A percentile compares a stretch with the other conserved stretches of the same genome.
Evolutionary conservation across 2,329 filamentous ascomycete species (phyloP).

Genomic region (Arthroderma sp.): DNA sequence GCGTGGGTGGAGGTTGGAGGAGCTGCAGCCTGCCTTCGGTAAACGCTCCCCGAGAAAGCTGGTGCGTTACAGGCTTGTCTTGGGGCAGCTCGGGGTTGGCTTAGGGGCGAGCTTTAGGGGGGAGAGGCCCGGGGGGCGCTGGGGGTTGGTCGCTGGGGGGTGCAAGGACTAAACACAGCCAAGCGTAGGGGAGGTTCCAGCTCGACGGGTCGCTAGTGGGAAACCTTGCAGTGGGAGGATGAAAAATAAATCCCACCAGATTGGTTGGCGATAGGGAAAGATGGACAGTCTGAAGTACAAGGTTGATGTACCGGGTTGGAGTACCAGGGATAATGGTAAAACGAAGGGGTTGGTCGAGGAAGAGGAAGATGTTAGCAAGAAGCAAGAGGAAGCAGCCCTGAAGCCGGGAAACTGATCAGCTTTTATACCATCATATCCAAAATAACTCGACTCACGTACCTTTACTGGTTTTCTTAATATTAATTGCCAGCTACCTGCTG

Average conservation of each 20-base stretch:
- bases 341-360: too few species aligned
- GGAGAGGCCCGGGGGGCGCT: too few species aligned
- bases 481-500: background rate
- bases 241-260: background rate
- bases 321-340: background rate
- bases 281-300: too few species aligned
- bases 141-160: background rate
- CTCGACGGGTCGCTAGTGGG: slow-evolving; percentile 3
- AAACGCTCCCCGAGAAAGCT: background rate
- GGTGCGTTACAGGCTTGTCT: background rate
- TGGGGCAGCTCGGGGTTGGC: background rate
- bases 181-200: background rate
- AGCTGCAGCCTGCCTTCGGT: background rate
- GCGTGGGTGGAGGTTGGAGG: too few species aligned
- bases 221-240: background rate
- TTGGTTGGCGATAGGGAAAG: background rate
- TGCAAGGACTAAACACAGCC: background rate
- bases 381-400: background rate
- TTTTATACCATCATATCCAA: background rate
- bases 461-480: background rate
- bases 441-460: background rate
- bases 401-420: background rate
- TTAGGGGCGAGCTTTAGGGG: background rate
- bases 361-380: too few species aligned
- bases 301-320: too few species aligned